phyloP scores from a whole-genome alignment of 2,329 filamentous ascomycete genomes.

The Cercospora janseana region DNA sequence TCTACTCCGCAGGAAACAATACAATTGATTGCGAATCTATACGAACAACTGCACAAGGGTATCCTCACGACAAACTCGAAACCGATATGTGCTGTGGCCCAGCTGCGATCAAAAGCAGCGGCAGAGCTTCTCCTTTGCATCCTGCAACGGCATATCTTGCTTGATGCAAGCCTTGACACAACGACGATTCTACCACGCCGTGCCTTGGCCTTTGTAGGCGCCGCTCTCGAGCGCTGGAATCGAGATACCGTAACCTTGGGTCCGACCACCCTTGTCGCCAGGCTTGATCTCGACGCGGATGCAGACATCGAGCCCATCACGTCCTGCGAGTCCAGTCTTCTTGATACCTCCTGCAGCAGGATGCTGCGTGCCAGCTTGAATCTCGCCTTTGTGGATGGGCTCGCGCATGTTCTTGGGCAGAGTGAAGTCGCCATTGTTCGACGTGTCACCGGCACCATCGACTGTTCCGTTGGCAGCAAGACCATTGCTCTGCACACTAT shows the following conservation, averaged over 20 bases:
- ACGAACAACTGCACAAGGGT: conserved; percentile 12
- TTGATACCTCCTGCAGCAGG: conserved; percentile 59
- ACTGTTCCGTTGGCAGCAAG: conserved; percentile 23
- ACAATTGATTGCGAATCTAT: background rate
- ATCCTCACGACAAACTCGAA: conserved; percentile 9
- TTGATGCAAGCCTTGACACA: background rate
- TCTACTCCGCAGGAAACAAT: background rate
- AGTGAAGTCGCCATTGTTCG: conserved; percentile 43
- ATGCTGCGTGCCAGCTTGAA: conserved; percentile 74
- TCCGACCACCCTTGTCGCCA: conserved; percentile 45
- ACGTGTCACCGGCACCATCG: conserved; percentile 20
- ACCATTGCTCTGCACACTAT: conserved; percentile 31
- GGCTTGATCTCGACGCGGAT: conserved; percentile 51
- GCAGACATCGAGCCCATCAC: conserved; percentile 48
- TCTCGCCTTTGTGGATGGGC: conserved; percentile 72
- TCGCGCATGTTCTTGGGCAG: conserved; percentile 60
- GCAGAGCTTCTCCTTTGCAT: background rate
- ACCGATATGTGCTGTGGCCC: conserved; percentile 1
- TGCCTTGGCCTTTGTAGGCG: conserved; percentile 29
- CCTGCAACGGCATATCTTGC: conserved; percentile 2
- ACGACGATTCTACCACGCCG: conserved; percentile 30
- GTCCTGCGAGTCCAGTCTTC: conserved; percentile 45
- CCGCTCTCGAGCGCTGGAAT: conserved; percentile 45
- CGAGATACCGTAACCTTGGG: conserved; percentile 52
- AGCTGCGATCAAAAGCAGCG: background rate